phyloP scores from a whole-genome alignment of 2,329 filamentous ascomycete genomes.

The Venturiaceae sp. region DNA sequence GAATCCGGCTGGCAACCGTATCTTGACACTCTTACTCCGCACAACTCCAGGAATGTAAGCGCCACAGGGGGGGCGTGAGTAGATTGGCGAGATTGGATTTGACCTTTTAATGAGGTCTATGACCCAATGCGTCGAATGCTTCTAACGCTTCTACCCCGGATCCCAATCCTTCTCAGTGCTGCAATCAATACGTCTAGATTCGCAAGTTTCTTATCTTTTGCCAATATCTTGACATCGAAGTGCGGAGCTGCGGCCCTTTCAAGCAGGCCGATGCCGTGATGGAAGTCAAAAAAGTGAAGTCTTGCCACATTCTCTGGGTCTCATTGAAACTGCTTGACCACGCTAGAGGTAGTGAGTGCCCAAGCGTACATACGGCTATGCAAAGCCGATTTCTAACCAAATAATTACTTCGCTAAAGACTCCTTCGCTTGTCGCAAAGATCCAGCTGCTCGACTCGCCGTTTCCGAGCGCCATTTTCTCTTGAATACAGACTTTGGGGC shows the following conservation, averaged over 20 bases:
- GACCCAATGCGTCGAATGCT: neutral
- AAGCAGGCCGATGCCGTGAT: neutral
- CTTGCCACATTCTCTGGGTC: too few species aligned
- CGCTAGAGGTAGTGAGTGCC: too few species aligned
- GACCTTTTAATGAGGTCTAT: neutral
- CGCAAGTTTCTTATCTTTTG: neutral
- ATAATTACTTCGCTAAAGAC: too few species aligned
- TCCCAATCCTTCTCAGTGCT: neutral
- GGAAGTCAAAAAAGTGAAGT: neutral
- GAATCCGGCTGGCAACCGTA: too few species aligned
- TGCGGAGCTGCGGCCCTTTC: neutral
- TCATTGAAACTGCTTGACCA: neutral
- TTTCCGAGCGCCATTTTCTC: neutral
- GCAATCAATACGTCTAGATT: neutral
- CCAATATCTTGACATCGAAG: neutral
- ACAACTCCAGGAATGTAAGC: neutral
- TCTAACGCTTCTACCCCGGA: neutral
- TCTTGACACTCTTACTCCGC: neutral
- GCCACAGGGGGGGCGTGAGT: neutral
- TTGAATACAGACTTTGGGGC: neutral
- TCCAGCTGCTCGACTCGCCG: too few species aligned
- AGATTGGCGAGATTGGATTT: neutral
- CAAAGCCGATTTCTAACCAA: too few species aligned
- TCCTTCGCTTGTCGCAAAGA: too few species aligned
- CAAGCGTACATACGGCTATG: too few species aligned